Percentiles rank a stretch among this genome's conserved stretches.
Evolutionary conservation across 106 monocot genomes (phyloP).

Genomic region (Phalaenopsis aphrodite): DNA sequence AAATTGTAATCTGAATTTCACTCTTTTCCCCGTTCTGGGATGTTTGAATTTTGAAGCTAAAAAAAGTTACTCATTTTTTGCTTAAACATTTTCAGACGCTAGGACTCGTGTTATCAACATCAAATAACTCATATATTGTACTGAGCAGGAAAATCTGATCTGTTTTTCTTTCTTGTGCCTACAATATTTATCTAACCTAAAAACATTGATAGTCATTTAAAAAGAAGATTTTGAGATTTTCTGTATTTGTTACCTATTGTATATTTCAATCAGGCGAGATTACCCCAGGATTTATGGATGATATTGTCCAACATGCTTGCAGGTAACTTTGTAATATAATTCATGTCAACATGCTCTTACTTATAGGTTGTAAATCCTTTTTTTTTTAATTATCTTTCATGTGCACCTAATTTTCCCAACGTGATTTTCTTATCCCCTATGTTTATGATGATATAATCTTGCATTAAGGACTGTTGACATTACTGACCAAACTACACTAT

Average conservation of each 20-base stretch:
- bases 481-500: background rate
- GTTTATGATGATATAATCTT: background rate
- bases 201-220: background rate
- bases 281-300: background rate
- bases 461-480: background rate
- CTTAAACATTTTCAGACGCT: background rate
- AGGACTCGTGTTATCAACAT: background rate
- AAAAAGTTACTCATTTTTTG: background rate
- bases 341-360: background rate
- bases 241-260: background rate
- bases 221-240: background rate
- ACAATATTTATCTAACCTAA: background rate
- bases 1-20: background rate
- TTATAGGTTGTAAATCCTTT: background rate
- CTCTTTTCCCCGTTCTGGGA: background rate
- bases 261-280: background rate
- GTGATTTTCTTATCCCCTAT: background rate
- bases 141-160: background rate
- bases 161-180: background rate
- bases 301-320: background rate
- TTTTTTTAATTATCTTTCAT: too few species aligned
- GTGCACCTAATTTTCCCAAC: background rate
- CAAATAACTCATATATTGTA: background rate
- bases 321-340: background rate
- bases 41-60: background rate